Base-by-base conservation (phyloP, 306 rosid genomes). In the Dalbergia cultrata region DNA sequence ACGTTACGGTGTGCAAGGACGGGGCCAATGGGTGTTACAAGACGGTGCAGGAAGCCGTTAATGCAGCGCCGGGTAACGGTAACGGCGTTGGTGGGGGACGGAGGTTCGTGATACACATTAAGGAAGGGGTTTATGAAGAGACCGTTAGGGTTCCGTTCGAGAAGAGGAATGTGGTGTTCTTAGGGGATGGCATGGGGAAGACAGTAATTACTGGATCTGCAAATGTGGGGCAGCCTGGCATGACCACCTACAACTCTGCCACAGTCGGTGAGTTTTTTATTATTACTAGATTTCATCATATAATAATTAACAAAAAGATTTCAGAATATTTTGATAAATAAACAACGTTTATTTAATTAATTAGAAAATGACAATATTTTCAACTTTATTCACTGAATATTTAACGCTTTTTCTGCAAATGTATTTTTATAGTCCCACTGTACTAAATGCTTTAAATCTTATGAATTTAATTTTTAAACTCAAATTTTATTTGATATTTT, bases 1-100 rank as follows among this genome's bases (percentile, higher is more conserved):
- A 92, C 53, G 92, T 62, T 45, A 91, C 91, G 43, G 99, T 95
- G 3, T 90, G 94, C n/a, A 87, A 89, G 81, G 87, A 41, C 16
- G 86, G 68, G 6, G 57, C 19, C 0, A 81, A 59, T 0, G 91
- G 70, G 5, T 90, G 89, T 18, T 85, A 82, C 68, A 43, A 67
- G 83, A 90, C 89, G 62, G 86, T 95, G 82, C 98, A 95, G 87
- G 97, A 81, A 34, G 98, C 92, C 10, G 97, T 95, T 3, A 62
- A 95, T 21, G 89, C 81, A 0, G 94, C 92, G 52, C 96, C 94
- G 2, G 83, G 72, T 11, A 75, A 83, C 70, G 74, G 10, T 35
- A 64, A 64, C 70, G 31, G 31, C 50, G 26, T 2, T 52, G 77
- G 4, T 13, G 80, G 43, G 8, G 72, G 50, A 16, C 59, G 41